phyloP scores from a whole-genome alignment of 495 filamentous ascomycete species.

The Penicillium angulare region DNA sequence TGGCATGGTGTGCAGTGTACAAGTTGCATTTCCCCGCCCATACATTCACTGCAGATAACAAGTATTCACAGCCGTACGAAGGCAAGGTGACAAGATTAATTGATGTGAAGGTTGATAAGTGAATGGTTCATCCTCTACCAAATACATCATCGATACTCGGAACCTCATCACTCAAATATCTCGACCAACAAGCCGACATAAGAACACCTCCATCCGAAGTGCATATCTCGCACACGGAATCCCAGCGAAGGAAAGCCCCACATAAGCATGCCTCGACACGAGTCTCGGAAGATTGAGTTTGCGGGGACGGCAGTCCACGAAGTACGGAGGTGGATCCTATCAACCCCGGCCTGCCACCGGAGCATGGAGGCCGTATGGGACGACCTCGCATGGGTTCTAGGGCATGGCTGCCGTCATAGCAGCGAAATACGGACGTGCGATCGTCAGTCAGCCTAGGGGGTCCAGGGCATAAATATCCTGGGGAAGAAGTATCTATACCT shows the following conservation, averaged over 20 bases:
- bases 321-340: constrained; percentile 9
- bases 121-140: too few relatives aligned
- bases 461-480: constrained; percentile 3
- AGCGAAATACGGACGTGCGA: background rate
- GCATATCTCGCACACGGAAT: background rate
- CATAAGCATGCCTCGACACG: constrained; percentile 3
- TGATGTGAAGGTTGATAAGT: too few relatives aligned
- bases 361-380: background rate
- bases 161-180: too few relatives aligned
- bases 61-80: too few relatives aligned
- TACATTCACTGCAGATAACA: too few relatives aligned
- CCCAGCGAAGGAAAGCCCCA: background rate
- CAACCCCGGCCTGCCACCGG: constrained; percentile 4
- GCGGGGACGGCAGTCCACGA: background rate
- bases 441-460: background rate
- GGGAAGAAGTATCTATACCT: background rate
- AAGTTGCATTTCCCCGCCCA: too few relatives aligned
- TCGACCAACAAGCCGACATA: too few relatives aligned
- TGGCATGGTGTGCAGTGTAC: too few relatives aligned
- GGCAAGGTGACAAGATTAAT: too few relatives aligned
- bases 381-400: background rate
- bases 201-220: too few relatives aligned
- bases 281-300: constrained; percentile 1
- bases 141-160: too few relatives aligned
- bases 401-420: constrained; percentile 4